These are phyloP conservation scores for Wickerhamiella kurtzmanii DNA, from an alignment of 805 yeast species.

Conservation along the genomic window DNA sequence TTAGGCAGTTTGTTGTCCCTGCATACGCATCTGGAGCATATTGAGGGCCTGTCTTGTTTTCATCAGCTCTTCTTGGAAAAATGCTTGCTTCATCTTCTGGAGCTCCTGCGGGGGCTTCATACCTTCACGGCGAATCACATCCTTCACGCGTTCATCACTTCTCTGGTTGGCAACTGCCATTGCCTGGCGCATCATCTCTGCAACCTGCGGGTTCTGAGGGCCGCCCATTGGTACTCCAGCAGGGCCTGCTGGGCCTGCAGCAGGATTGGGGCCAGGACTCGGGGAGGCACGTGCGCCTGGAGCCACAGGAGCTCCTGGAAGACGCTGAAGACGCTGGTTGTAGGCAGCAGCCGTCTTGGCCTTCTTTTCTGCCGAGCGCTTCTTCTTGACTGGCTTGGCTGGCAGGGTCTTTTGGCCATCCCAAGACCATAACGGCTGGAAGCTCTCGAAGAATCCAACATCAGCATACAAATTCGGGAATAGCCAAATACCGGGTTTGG, in stretches of 20 bases:
- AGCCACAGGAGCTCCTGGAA: conserved; percentile 2
- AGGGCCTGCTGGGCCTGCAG: background rate
- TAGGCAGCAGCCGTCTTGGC: conserved; percentile 5
- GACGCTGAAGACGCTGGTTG: background rate
- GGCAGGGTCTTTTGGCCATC: conserved; percentile 33
- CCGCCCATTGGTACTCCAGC: conserved; percentile 2
- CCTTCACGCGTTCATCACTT: conserved; percentile 9
- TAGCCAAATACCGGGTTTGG: conserved; percentile 78
- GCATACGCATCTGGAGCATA: conserved; percentile 1
- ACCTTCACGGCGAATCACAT: conserved; percentile 4
- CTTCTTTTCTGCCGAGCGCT: conserved; percentile 8
- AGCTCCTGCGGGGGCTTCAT: conserved; percentile 13
- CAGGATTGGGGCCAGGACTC: conserved; percentile 1
- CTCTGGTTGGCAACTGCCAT: conserved; percentile 10
- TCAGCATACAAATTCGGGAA: conserved; percentile 94
- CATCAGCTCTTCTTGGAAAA: conserved; percentile 17
- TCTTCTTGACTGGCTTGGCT: conserved; percentile 16
- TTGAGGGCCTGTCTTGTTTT: conserved; percentile 14
- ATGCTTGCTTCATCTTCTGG: conserved; percentile 11
- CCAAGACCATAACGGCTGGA: conserved; percentile 80
- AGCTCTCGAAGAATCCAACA: conserved; percentile 85
- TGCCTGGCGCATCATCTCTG: conserved; percentile 11
- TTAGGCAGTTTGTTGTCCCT: background rate
- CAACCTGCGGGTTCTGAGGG: conserved; percentile 4
- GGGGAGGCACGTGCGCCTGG: too few species aligned